Base-by-base conservation (phyloP, 306 rosid species). In the Castanospermum australe region DNA sequence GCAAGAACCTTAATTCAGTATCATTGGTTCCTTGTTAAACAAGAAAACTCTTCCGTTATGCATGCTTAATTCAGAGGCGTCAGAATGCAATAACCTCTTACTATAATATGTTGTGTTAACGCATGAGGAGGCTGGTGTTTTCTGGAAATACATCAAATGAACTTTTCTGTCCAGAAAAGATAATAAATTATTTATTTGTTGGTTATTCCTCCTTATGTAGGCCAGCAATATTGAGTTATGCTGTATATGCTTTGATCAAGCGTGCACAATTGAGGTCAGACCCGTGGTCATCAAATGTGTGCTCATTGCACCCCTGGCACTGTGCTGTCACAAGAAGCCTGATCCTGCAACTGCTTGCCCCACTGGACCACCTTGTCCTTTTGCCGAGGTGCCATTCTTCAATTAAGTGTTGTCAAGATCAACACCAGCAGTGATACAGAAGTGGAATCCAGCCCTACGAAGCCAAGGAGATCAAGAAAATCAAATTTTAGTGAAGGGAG, bases 261-360 rank as follows among this genome's bases (percentile, higher is more conserved):
- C 55, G 14, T 94, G 98, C 92, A 87, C 94, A 48, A 92, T 94
- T 57, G 97, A 92, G 88, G 92, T 94, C 32, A 82, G 82, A 64
- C 97, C 97, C 92, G 98, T 54, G 86, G 92, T 81, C 98, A 94
- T 88, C 96, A 90, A 89, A 94, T 94, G 98, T 94, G 98, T 77
- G 97, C 97, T 13, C 87, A 86, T 79, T 94, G 98, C 77, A 90
- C 91, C 30, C n/a, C 87, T 94, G 22, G 92, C 98, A 17, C 87
- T 94, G 24, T 94, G 98, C 84, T 94, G 97, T 86, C 90, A 92
- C 86, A 94, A 92, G 87, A 94, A 94, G 84, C 94, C 92, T 21
- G 81, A 87, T 79, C 87, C 86, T 4, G 74, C 84, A 39, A 73
- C 88, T 54, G 32, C 85, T 28, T 77, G 85, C 75, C 60, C 87